Conservation (phyloP, 1,284 basidiomycete genomes). For the Vanrija pseudolonga region DNA sequence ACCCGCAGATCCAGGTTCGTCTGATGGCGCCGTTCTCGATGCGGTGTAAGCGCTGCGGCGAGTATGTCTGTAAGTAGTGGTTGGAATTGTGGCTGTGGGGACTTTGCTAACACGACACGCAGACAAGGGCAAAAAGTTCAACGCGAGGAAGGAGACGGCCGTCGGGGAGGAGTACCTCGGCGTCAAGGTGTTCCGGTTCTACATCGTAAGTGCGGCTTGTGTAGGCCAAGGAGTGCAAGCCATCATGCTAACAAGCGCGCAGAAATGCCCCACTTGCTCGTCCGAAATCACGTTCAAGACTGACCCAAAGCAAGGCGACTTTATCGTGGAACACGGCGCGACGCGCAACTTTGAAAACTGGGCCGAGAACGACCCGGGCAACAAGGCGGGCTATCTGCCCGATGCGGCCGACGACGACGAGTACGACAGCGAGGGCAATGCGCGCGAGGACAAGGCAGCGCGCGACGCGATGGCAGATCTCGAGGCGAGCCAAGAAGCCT, state of each 20-base stretch:
- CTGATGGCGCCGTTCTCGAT: conserved; percentile 99
- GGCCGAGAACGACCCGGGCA: conserved; percentile 33
- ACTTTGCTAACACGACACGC: neutral
- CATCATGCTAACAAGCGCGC: conserved; percentile 15
- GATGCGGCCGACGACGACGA: conserved; percentile 46
- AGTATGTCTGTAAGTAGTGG: conserved; percentile 78
- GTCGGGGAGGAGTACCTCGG: conserved; percentile 96
- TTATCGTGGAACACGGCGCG: conserved; percentile 85
- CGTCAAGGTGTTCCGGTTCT: conserved; percentile 66
- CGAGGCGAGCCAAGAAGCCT: conserved; percentile 85
- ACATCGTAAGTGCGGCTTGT: conserved; percentile 56
- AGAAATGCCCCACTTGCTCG: conserved; percentile 77
- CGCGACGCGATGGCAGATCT: conserved; percentile 94
- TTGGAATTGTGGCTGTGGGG: too few species aligned
- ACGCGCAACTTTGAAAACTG: conserved; percentile 81
- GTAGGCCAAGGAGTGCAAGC: conserved; percentile 46
- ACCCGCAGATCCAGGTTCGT: conserved; percentile 92
- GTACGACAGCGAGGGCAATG: conserved; percentile 64
- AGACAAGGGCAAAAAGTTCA: conserved; percentile 95
- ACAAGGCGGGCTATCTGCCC: conserved; percentile 38
- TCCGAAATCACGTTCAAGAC: conserved; percentile 99
- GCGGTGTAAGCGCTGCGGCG: conserved; percentile 93
- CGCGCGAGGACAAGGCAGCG: conserved; percentile 26
- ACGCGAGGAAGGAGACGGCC: conserved; percentile 96
- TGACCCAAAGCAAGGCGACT: conserved; percentile 97